phyloP scores from a whole-genome alignment of 2,329 filamentous ascomycete species.

The Mycogone perniciosa region DNA sequence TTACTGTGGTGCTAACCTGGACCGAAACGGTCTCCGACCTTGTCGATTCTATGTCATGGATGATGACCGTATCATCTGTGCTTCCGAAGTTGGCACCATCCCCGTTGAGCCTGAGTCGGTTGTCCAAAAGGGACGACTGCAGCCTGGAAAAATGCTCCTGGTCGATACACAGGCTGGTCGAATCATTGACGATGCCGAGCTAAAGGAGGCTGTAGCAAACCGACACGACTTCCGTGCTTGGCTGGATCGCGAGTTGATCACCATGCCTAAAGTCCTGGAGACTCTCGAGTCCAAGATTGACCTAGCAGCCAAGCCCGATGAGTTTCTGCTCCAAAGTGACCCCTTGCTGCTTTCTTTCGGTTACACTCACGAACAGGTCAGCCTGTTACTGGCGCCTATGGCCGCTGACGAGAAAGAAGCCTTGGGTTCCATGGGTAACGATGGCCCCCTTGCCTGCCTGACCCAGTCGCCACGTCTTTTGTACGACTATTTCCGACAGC shows the following conservation, averaged over 20 bases:
- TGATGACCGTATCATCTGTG: conserved; percentile 94
- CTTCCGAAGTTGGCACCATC: conserved; percentile 93
- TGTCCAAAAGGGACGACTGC: conserved; percentile 86
- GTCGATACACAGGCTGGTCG: conserved; percentile 85
- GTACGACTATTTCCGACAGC: conserved; percentile 95
- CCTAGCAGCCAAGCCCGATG: conserved; percentile 61
- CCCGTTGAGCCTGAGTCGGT: conserved; percentile 83
- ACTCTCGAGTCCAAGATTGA: conserved; percentile 54
- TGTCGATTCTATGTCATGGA: conserved; percentile 97
- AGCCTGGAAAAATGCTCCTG: conserved; percentile 92
- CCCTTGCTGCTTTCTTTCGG: conserved; percentile 79
- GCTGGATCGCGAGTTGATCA: conserved; percentile 81
- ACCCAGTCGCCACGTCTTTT: conserved; percentile 83
- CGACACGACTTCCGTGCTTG: conserved; percentile 83
- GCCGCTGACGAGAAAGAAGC: conserved; percentile 96
- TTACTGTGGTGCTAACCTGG: conserved; percentile 94
- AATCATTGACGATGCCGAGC: conserved; percentile 88
- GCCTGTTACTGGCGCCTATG: conserved; percentile 87
- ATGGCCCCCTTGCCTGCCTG: conserved; percentile 85
- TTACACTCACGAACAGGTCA: conserved; percentile 94
- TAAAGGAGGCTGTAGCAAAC: conserved; percentile 82
- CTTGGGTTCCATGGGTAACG: conserved; percentile 95
- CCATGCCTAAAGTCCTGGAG: conserved; percentile 67
- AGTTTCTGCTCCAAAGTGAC: conserved; percentile 72
- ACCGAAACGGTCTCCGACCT: conserved; percentile 89